Evolutionary conservation across 345 rosid species (phyloP).

Genomic region (Citrus cavaleriei): DNA sequence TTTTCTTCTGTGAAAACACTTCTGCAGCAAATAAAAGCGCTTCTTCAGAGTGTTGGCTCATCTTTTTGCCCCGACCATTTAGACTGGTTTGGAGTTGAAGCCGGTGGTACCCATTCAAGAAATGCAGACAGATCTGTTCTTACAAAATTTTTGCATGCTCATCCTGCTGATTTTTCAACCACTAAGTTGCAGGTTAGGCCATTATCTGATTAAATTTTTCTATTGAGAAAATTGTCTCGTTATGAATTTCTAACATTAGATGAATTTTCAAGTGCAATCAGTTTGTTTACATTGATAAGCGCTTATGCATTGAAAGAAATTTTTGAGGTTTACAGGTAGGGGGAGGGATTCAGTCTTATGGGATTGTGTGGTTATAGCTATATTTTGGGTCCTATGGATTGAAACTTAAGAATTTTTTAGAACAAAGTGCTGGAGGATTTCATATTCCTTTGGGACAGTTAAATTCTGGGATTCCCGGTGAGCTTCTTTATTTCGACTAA

Average conservation of each 20-base stretch:
- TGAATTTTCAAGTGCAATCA: background rate
- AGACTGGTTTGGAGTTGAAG: slow-evolving; percentile 78
- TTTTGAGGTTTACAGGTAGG: no score
- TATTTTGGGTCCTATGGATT: no score
- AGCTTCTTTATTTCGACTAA: no score
- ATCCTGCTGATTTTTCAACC: slow-evolving; percentile 77
- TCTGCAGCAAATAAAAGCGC: slow-evolving; percentile 86
- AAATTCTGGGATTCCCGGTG: no score
- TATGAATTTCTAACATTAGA: background rate
- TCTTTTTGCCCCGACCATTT: slow-evolving; percentile 67
- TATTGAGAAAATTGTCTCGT: background rate
- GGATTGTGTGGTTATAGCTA: no score
- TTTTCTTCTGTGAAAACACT: slow-evolving; percentile 17
- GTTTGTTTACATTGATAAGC: background rate
- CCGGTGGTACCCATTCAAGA: slow-evolving; percentile 50
- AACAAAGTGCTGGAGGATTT: no score
- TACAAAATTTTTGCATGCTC: slow-evolving; percentile 78
- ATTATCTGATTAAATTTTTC: background rate
- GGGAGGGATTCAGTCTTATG: no score
- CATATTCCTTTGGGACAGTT: no score
- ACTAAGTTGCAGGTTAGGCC: slow-evolving; percentile 73
- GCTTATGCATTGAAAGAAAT: background rate
- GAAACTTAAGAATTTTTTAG: no score
- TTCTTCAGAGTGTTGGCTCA: slow-evolving; percentile 67
- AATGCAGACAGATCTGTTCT: slow-evolving; percentile 80